phyloP scores from a whole-genome alignment of 2,329 filamentous ascomycete genomes.

The Neofusicoccum ribis region DNA sequence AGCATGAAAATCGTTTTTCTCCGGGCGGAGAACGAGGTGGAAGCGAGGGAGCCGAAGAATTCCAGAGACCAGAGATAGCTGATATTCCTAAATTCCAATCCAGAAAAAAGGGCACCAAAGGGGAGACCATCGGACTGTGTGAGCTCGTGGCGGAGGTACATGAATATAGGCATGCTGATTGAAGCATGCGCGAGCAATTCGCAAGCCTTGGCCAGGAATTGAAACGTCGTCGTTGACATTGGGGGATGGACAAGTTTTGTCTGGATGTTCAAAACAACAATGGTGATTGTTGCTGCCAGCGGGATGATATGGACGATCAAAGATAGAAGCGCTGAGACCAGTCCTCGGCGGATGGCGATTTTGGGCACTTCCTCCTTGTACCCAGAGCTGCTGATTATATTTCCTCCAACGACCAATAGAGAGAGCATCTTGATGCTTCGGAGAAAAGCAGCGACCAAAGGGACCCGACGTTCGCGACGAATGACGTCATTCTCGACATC shows the following conservation, averaged over 20 bases:
- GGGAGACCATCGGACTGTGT: background rate
- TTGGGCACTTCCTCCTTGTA: background rate
- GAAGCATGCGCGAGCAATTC: background rate
- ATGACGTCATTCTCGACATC: no score
- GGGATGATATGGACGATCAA: background rate
- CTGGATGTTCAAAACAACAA: background rate
- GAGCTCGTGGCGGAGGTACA: background rate
- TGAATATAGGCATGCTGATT: background rate
- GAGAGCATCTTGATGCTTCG: background rate
- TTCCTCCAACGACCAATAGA: background rate
- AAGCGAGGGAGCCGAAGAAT: background rate
- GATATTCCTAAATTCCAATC: background rate
- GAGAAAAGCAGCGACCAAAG: background rate
- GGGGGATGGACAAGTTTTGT: background rate
- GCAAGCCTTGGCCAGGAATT: background rate
- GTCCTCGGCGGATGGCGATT: background rate
- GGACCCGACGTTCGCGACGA: no score
- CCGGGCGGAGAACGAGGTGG: background rate
- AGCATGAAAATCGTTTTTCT: background rate
- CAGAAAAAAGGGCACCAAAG: background rate
- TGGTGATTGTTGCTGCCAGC: background rate
- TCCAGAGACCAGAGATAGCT: conserved; percentile 11
- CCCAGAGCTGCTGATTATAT: no score
- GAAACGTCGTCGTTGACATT: background rate
- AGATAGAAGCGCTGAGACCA: background rate